Base-by-base conservation (phyloP, 2,329 filamentous ascomycete species). In the Sporothrix brasiliensis region DNA sequence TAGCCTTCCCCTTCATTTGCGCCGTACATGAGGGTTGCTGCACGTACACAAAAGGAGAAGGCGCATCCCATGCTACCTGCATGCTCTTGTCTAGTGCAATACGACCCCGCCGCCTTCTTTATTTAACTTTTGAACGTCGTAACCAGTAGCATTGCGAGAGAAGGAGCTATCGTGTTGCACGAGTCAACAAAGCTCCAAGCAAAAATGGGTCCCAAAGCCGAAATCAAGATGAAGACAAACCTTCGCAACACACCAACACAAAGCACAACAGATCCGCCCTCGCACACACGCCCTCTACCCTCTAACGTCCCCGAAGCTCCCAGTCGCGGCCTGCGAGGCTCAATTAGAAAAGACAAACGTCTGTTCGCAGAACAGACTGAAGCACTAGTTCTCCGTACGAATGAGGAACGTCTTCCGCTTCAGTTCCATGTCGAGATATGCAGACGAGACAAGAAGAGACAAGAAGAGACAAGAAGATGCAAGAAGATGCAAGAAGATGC, bases 41-140 rank as follows among this genome's bases (percentile, higher is more conserved):
- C 53, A 69, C 41, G 24, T 61, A 27, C 53, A 61, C 54, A 27
- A 69, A 69, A 69, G 30, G 54, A 61, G 67, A 60, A 69, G 39
- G 54, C 14, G 27, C 24, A 24, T 6, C 19, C 34, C 53, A 41
- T 54, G 53, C 39, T 27, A n/a, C 34, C 39, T 49, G 24, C 66
- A 47, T n/a, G 41, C 53, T 58, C 67, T 60, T 68, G 34, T 53
- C 67, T 68, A 49, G 53, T 63, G 60, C 21, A 41, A 44, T 41
- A 19, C 34, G 34, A 61, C 56, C 39, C 14, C 56, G 14, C 11
- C 4, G 21, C 27, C 6, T 34, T 50, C 44, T 50, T 24, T 30
- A 34, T 63, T 21, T 4, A 16, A 9, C 34, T 52, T 52, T 47
- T 66, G 44, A 39, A 19, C 41, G 16, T 53, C 41, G 56, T 58